Base-by-base conservation (phyloP, 352 stramenopile species). In the Phytopythium vexans region DNA sequence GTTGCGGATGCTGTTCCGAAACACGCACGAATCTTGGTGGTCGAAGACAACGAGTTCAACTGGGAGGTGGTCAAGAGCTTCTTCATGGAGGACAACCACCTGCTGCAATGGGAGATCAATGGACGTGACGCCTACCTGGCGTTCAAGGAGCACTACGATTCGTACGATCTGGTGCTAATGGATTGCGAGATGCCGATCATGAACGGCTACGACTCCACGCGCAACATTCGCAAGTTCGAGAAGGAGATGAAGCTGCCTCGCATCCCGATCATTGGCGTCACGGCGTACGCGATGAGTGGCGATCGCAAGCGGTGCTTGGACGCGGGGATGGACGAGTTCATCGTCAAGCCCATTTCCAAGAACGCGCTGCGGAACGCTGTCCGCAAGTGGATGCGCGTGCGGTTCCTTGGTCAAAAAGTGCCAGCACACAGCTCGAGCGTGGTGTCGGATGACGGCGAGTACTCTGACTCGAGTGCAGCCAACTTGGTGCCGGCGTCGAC, bases 31-130 rank as follows among this genome's bases (percentile, higher is more conserved):
- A 92, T 94, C 41, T 64, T 94, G 54, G 79, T 92, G 8, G 83
- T 92, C 6, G 86, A 95, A 70, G 86, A 95, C 62, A 95, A 95
- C 43, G 84, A 95, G 46, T 94, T 95, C 57, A 95, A 95, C 43
- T 94, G 84, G 86, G 84, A 95, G 66, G 84, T 95, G 6, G 82
- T 95, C 40, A 94, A 93, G 52, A 91, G 80, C 56, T 94, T 89
- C 49, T 88, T 88, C 50, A 77, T 74, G 43, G 74, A 90, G 45
- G 83, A 89, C 42, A 86, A 94, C 44, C 83, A 94, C 52, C 49
- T 90, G 9, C 55, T 94, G 15, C 83, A 92, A 49, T 94, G 83
- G 83, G 81, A 90, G 48, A 80, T 78, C 15, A 94, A 94, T 46
- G 84, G 84, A 1, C 65, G 71, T 14, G 77, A 91, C 37, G 84